Evolutionary conservation across 2,329 filamentous ascomycete genomes (phyloP).

Genomic region (Sphaerulina musiva): DNA sequence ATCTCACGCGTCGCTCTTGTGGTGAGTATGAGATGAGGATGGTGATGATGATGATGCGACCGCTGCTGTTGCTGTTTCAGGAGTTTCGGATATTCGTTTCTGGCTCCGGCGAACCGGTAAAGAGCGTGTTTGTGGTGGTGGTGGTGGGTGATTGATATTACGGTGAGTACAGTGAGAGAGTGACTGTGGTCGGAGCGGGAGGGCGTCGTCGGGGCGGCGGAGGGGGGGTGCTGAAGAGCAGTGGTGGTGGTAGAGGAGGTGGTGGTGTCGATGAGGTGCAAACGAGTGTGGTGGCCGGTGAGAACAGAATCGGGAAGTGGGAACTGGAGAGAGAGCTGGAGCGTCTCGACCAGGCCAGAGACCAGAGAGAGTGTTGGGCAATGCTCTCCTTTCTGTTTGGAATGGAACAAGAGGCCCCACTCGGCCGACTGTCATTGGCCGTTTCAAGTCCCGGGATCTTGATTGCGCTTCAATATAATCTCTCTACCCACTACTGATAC

Average conservation of each 20-base stretch:
- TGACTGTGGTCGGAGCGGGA: slow-evolving; percentile 17
- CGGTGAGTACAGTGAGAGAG: slow-evolving; percentile 18
- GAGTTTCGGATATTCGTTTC: background rate
- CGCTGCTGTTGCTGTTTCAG: background rate
- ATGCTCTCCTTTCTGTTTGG: no score
- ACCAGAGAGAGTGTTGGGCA: background rate
- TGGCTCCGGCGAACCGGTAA: slow-evolving; percentile 4
- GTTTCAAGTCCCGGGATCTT: background rate
- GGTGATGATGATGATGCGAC: no score
- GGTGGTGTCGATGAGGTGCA: background rate
- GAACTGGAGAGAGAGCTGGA: background rate
- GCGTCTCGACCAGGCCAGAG: background rate
- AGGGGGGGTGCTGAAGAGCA: slow-evolving; percentile 6
- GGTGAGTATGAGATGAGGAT: background rate
- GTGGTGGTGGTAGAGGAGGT: background rate
- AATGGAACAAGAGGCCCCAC: background rate
- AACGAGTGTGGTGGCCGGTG: slow-evolving; percentile 13
- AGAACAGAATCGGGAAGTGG: slow-evolving; percentile 2
- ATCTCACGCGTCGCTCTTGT: background rate
- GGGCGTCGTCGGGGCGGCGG: background rate
- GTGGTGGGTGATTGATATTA: background rate
- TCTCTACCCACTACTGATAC: no score
- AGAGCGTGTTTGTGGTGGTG: slow-evolving; percentile 2
- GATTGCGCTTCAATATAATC: no score
- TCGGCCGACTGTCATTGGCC: background rate